Evolutionary conservation across 2,329 filamentous ascomycete genomes (phyloP), one percentile per base, ranked within the genome.

Genomic region (Xylaria polymorpha): DNA sequence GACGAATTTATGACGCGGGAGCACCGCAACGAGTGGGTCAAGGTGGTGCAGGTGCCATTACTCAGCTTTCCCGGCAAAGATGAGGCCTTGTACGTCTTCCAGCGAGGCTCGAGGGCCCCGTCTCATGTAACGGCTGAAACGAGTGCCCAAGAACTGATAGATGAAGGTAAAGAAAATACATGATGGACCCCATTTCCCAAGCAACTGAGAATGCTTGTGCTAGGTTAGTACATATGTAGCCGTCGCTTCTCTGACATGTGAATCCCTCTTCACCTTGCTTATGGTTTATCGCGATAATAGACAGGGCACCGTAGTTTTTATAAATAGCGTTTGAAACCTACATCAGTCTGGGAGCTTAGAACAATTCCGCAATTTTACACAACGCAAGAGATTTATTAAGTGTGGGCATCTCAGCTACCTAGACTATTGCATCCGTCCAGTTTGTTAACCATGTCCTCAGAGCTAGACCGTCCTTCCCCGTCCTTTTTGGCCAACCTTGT

Each of bases 41-140:
- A 87, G 78, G 83, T 87, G 2, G 84, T 87, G 15, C 89, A 91
- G 81, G 83, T 93, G 70, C 85, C 91, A 4, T 78, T 94, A 76
- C 91, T 91, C 25, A 92, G 90, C 77, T 94, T 94, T 79, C 88
- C 91, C 2, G 91, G 90, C 35, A 94, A 94, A 78, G 92, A 94
- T 74, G 91, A 94, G 80, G 91, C 89, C 0, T 75, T 94, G 64
- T 94, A 90, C 79, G 85, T 92, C 22, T 93, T 91, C 72, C 84
- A 86, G 74, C 77, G 84, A 63, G 83, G 84, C 18, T 75, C 81
- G n/a, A 78, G 80, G 68, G 82, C 79, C 12, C 74, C 76, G 29
- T 18, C 41, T 15, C 55, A 8, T 25, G 41, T 37, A 48, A 35
- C 50, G 20, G 50, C 35, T 18, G 51, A 71, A 4, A 39, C n/a